These are phyloP conservation scores for Lyophyllum atratum DNA, from an alignment of 768 basidiomycete species.

Conservation along the genomic window DNA sequence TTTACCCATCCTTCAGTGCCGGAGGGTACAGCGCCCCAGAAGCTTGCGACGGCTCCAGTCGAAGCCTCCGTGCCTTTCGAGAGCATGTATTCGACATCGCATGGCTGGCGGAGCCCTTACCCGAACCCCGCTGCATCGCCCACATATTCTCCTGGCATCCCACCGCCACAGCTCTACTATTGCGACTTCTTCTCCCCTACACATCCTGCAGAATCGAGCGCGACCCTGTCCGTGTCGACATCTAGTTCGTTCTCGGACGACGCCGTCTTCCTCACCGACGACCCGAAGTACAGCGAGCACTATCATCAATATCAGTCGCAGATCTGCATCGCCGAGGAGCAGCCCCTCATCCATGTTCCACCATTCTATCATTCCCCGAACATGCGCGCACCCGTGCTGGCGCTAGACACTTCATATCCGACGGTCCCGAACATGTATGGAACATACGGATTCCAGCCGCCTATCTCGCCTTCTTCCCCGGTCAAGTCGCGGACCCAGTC, in stretches of 20 bases:
- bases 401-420: constrained; percentile 21
- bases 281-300: constrained; percentile 43
- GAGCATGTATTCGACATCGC: constrained; percentile 2
- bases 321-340: constrained; percentile 34
- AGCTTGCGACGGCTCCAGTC: background rate
- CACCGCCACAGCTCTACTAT: constrained; percentile 9
- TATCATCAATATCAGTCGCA: constrained; percentile 42
- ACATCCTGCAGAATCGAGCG: constrained; percentile 12
- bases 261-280: constrained; percentile 34
- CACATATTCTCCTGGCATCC: constrained; percentile 6
- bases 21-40: background rate
- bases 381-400: constrained; percentile 14
- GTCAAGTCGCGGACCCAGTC: constrained; percentile 17
- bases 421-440: constrained; percentile 11
- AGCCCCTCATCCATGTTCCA: constrained; percentile 33
- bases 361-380: constrained; percentile 24
- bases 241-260: constrained; percentile 30
- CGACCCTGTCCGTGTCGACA: constrained; percentile 15
- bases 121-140: constrained; percentile 6
- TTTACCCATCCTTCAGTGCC: background rate
- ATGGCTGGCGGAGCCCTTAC: constrained; percentile 8
- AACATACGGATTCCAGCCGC: constrained; percentile 5
- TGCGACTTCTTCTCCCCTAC: constrained; percentile 11
- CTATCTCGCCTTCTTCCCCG: constrained; percentile 7
- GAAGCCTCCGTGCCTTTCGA: constrained; percentile 1